Percentiles rank a stretch among this genome's conserved stretches.
Conservation (phyloP, 2,329 filamentous ascomycete genomes). For the Samsoniella hepiali region DNA sequence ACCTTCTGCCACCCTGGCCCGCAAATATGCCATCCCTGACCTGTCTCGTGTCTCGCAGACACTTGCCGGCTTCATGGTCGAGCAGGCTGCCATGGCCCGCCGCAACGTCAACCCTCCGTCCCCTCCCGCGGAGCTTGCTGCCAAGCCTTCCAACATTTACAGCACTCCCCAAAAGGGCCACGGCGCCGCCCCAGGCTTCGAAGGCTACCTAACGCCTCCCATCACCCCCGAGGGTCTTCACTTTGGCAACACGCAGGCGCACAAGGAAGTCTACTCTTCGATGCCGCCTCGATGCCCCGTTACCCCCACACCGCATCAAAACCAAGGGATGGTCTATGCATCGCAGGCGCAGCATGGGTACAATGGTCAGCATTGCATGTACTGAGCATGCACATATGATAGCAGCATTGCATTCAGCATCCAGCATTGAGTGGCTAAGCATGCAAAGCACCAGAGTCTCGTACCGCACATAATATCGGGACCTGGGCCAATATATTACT, state of each 20-base stretch:
- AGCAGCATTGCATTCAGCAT: constrained; percentile 1
- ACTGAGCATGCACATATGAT: constrained; percentile 26
- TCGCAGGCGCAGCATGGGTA: constrained; percentile 38
- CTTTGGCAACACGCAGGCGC: constrained; percentile 34
- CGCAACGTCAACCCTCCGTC: constrained; percentile 53
- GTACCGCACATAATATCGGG: constrained; percentile 19
- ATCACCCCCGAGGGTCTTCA: constrained; percentile 73
- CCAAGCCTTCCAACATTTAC: constrained; percentile 60
- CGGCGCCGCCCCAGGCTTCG: constrained; percentile 58
- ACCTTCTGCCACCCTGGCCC: constrained; percentile 54
- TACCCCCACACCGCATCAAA: constrained; percentile 56
- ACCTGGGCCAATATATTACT: constrained; percentile 11
- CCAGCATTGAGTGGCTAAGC: not conserved
- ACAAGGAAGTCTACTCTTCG: constrained; percentile 44
- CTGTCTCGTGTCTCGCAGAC: constrained; percentile 53
- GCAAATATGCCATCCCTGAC: constrained; percentile 56
- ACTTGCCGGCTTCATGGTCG: constrained; percentile 57
- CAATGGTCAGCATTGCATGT: constrained; percentile 41
- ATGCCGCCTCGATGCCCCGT: constrained; percentile 57
- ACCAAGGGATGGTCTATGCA: constrained; percentile 35
- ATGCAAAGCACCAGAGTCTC: constrained; percentile 12
- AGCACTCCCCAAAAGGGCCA: constrained; percentile 77
- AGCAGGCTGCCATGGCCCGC: constrained; percentile 55
- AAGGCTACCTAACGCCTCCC: constrained; percentile 80
- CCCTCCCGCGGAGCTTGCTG: constrained; percentile 50